A percentile compares a stretch with the other conserved stretches of the same genome.
Conservation (phyloP, 495 filamentous ascomycete species). For the Lentithecium fluviatile region DNA sequence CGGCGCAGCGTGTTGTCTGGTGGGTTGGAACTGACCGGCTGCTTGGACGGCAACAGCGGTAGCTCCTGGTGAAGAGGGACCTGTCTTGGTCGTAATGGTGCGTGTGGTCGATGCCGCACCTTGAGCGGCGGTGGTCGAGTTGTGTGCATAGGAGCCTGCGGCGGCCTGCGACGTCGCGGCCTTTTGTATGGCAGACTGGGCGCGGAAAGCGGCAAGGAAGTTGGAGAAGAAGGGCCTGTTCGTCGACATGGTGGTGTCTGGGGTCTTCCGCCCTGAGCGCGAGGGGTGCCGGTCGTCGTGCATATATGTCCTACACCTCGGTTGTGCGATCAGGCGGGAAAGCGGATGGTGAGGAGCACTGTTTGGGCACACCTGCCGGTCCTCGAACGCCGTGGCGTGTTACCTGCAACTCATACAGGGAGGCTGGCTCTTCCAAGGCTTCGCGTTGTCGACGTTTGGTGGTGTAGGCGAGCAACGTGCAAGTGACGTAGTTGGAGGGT, state of each 20-base stretch:
- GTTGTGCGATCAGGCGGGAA: no score
- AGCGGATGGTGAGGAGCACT: no score
- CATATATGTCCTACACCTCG: constrained; percentile 13
- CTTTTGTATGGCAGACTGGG: constrained; percentile 49
- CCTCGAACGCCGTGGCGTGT: neutral
- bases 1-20: constrained; percentile 31
- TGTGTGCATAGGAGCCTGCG: constrained; percentile 41
- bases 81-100: constrained; percentile 28
- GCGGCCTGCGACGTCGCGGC: constrained; percentile 40
- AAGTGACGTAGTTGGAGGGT: constrained; percentile 18
- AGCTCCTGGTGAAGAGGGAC: constrained; percentile 15
- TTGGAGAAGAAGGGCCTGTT: constrained; percentile 83
- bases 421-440: neutral
- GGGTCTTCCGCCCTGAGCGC: constrained; percentile 2
- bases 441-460: neutral
- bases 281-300: constrained; percentile 11
- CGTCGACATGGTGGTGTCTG: constrained; percentile 55
- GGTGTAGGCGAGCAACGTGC: neutral
- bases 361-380: no score
- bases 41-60: constrained; percentile 27
- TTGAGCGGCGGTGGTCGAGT: constrained; percentile 47
- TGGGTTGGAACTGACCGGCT: constrained; percentile 33
- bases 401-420: constrained; percentile 15
- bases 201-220: constrained; percentile 80
- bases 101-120: constrained; percentile 31